Conservation (phyloP, 345 rosid genomes). For the Syzygium jambos region DNA sequence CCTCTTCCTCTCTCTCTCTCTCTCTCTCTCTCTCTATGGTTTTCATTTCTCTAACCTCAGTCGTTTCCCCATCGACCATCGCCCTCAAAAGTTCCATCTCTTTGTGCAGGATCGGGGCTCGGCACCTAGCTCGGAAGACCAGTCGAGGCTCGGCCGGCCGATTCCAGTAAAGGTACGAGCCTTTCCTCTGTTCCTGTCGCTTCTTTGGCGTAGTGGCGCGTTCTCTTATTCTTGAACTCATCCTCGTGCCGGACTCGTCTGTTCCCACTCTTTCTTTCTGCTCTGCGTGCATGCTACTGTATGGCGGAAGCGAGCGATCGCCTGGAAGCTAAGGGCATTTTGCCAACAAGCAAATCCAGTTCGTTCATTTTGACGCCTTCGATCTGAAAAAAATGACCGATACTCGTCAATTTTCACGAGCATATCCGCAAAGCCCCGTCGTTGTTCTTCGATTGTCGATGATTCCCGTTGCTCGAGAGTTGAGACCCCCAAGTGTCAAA, state of each 20-base stretch:
- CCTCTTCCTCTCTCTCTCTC: neutral
- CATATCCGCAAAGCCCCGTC: neutral
- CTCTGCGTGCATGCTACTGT: neutral
- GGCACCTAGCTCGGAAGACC: neutral
- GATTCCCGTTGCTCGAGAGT: neutral
- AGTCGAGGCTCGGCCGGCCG: neutral
- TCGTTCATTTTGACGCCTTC: neutral
- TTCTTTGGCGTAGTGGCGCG: neutral
- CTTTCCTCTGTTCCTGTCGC: neutral
- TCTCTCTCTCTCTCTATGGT: neutral
- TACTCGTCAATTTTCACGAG: neutral
- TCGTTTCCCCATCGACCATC: neutral
- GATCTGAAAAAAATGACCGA: neutral
- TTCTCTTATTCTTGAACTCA: neutral
- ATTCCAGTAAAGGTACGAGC: neutral
- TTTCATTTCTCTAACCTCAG: neutral
- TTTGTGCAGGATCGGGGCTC: neutral
- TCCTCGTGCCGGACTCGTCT: neutral
- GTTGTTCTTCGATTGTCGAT: neutral
- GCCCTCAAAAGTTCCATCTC: neutral
- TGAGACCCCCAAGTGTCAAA: neutral
- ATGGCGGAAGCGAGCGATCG: neutral
- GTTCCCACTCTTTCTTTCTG: neutral
- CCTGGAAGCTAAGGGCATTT: neutral
- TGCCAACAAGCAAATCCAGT: neutral